Evolutionary conservation across 2,329 filamentous ascomycete genomes (phyloP).

Genomic region (Thielaviopsis punctulata): DNA sequence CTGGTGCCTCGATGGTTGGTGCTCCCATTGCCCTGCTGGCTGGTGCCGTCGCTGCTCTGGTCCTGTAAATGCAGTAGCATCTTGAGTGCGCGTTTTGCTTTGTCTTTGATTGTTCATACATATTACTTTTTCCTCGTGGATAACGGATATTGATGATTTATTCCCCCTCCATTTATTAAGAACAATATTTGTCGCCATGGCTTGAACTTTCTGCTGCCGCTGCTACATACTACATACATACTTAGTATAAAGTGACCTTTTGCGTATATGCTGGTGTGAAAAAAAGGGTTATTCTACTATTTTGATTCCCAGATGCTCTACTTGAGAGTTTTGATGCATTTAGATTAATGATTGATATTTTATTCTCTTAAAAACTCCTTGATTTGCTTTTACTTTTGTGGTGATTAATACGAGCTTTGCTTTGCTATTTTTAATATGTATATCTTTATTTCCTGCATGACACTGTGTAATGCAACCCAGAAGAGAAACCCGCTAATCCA

Average conservation of each 20-base stretch:
- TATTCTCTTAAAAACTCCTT: not conserved
- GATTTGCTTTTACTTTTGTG: not conserved
- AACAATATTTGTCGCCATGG: not conserved
- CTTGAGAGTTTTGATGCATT: not conserved
- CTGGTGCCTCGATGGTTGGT: slow-evolving; percentile 8
- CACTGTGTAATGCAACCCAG: too few relatives aligned
- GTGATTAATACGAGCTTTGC: not conserved
- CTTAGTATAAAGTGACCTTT: not conserved
- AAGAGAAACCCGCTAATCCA: too few relatives aligned
- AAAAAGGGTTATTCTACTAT: not conserved
- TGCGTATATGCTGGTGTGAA: not conserved
- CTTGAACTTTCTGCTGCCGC: not conserved
- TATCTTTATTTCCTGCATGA: too few relatives aligned
- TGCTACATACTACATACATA: too few relatives aligned
- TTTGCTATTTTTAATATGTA: not conserved
- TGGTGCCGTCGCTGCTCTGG: slow-evolving; percentile 5
- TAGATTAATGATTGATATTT: not conserved
- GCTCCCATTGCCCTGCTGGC: slow-evolving; percentile 10
- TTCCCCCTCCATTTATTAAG: not conserved
- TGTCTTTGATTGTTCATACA: not conserved
- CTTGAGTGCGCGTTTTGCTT: not conserved
- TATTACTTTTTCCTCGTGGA: not conserved
- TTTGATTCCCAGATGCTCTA: not conserved
- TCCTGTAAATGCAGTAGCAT: slow-evolving; percentile 6
- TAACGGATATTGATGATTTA: not conserved